Conservation (phyloP, 108 stramenopile genomes). For the Conticribra guillardii region DNA sequence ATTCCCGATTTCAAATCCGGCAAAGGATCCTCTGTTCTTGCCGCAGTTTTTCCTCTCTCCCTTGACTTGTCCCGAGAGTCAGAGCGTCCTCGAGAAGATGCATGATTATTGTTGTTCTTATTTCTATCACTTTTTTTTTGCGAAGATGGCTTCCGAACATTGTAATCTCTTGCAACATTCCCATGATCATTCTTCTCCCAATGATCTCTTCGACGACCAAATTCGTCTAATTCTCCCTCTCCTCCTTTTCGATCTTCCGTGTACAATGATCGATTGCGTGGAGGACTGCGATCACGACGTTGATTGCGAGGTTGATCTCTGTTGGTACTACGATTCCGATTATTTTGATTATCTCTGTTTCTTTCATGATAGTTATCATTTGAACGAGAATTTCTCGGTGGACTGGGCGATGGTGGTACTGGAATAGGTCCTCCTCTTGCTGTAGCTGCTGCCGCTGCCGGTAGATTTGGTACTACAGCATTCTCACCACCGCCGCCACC, state of each 20-base stretch:
- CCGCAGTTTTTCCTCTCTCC: too few relatives aligned
- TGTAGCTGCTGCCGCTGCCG: background rate
- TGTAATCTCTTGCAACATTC: background rate
- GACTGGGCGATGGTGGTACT: conserved; percentile 18
- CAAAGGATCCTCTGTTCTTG: too few relatives aligned
- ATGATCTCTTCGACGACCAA: conserved; percentile 33
- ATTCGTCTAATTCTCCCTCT: conserved; percentile 32
- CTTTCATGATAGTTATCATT: background rate
- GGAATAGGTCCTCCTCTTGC: background rate
- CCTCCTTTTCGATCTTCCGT: background rate
- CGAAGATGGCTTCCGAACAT: background rate
- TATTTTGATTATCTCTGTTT: background rate
- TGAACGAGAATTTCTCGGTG: background rate
- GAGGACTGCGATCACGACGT: background rate
- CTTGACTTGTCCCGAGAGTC: too few relatives aligned
- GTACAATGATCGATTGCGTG: background rate
- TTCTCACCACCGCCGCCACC: background rate
- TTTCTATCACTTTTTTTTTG: background rate
- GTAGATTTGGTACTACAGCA: background rate
- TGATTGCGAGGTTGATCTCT: background rate
- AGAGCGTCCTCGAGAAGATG: conserved; percentile 16
- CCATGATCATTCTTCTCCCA: background rate
- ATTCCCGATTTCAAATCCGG: too few relatives aligned
- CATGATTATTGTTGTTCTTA: too few relatives aligned
- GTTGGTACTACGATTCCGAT: background rate